Evolutionary conservation across 78 protist species (phyloP), one percentile per base, ranked within the genome.

Genomic region (Dictyostelium intermedium): DNA sequence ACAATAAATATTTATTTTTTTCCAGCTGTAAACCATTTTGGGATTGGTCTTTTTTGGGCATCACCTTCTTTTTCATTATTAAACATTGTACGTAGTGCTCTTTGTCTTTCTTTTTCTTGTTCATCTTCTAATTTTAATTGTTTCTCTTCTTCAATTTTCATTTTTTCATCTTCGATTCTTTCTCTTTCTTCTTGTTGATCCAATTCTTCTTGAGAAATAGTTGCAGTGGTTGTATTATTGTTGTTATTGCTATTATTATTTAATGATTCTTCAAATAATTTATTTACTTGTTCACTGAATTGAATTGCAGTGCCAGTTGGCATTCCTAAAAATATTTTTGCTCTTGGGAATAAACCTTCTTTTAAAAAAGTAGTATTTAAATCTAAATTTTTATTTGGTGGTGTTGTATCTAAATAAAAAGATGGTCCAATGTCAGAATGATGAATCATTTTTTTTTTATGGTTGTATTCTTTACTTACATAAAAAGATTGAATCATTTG

Each of bases 11-110:
- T 39, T 47, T 47, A n/a, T 80, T 82, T 60, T 74, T 53, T 86
- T 20, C 92, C 92, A 25, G 37, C 69, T 11, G 41, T 13, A 39
- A 86, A 77, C 92, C 92, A 86, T 86, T 74, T 77, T 50, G 92
- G 92, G 14, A 86, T 50, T 34, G n/a, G 34, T 25, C 70, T 60
- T 83, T 63, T 60, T 27, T 27, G 32, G 27, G 30, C 5, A 16
- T 85, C 77, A 20, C 63, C 80, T 73, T 73, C 80, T 70, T 23
- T 83, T 35, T 83, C 27, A 18, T 84, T n/a, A 66, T 84, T 39
- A 35, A 76, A 39, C 37, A 27, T 20, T 83, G 47, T 32, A 30
- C 50, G 39, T 82, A 27, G 27, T 60, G 35, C 18, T 72, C 50
- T 69, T 53, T 50, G 30, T 41, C 47, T 50, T 47, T 72, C 56